Evolutionary conservation across 352 stramenopile genomes (phyloP).

Genomic region (Phytophthora pseudosyringae): DNA sequence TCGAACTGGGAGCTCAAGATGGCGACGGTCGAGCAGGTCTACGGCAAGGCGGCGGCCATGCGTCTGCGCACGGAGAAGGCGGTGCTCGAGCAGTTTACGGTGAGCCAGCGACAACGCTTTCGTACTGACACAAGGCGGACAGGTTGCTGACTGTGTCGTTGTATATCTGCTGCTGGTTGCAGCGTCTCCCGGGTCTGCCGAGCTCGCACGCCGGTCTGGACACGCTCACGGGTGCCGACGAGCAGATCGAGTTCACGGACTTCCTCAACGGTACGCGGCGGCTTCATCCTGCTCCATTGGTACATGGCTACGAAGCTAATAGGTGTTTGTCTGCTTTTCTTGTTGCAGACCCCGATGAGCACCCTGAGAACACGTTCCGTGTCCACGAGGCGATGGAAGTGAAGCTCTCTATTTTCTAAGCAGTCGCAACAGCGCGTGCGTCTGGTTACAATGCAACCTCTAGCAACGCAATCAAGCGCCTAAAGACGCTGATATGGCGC

Average conservation of each 20-base stretch:
- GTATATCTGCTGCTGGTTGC: slow-evolving; percentile 1
- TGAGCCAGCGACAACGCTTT: slow-evolving; percentile 17
- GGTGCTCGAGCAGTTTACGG: slow-evolving; percentile 85
- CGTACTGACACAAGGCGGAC: not conserved
- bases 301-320: slow-evolving; percentile 4
- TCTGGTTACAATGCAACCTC: slow-evolving; percentile 6
- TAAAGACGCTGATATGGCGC: slow-evolving; percentile 9
- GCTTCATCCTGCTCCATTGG: not conserved
- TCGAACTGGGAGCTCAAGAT: slow-evolving; percentile 90
- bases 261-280: slow-evolving; percentile 77
- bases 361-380: slow-evolving; percentile 81
- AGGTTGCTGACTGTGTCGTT: not conserved
- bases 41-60: slow-evolving; percentile 90
- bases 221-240: slow-evolving; percentile 80
- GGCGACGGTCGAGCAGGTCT: slow-evolving; percentile 88
- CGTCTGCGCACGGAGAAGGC: slow-evolving; percentile 88
- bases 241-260: slow-evolving; percentile 82
- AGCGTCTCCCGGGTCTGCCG: slow-evolving; percentile 85
- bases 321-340: slow-evolving; percentile 1
- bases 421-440: not conserved
- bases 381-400: slow-evolving; percentile 91
- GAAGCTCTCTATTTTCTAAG: slow-evolving; percentile 90
- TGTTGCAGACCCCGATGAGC: slow-evolving; percentile 71
- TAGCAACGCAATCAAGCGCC: slow-evolving; percentile 8
- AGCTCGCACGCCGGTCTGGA: slow-evolving; percentile 80